Percentiles rank a stretch among this genome's conserved stretches.
Evolutionary conservation across 352 stramenopile species (phyloP).

Genomic region (Pythium folliculosum): DNA sequence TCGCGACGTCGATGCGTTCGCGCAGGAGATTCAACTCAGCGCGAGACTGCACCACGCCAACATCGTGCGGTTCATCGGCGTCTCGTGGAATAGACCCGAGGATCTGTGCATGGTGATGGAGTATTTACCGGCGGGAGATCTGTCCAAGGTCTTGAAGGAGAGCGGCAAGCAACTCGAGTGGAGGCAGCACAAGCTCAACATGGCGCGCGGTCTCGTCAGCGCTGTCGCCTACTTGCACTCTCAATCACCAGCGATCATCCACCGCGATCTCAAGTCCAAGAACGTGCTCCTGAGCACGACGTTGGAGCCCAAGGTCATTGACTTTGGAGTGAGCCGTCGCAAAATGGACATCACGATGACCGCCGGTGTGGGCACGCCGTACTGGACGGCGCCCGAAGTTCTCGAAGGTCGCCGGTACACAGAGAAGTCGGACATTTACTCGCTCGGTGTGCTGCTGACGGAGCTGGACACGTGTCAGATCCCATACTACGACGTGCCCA

Average conservation of each 20-base stretch:
- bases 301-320: constrained; percentile 5
- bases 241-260: constrained; percentile 10
- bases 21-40: constrained; percentile 25
- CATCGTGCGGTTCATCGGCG: constrained; percentile 23
- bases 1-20: constrained; percentile 21
- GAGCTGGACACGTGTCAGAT: constrained; percentile 30
- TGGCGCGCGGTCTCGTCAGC: constrained; percentile 8
- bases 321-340: constrained; percentile 16
- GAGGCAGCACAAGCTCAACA: constrained; percentile 8
- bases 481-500: constrained; percentile 22
- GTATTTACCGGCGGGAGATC: constrained; percentile 12
- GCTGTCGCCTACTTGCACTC: constrained; percentile 12
- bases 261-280: constrained; percentile 3
- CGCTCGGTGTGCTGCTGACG: constrained; percentile 32
- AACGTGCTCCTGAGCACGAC: background rate
- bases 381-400: constrained; percentile 21
- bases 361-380: background rate
- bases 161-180: constrained; percentile 11
- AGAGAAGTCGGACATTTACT: constrained; percentile 23
- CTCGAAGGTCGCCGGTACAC: constrained; percentile 9
- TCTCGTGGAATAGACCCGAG: constrained; percentile 17
- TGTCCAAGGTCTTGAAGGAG: background rate
- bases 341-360: constrained; percentile 15
- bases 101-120: constrained; percentile 20
- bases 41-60: constrained; percentile 25